Evolutionary conservation across 106 monocot species (phyloP).

Genomic region (Allium fistulosum): DNA sequence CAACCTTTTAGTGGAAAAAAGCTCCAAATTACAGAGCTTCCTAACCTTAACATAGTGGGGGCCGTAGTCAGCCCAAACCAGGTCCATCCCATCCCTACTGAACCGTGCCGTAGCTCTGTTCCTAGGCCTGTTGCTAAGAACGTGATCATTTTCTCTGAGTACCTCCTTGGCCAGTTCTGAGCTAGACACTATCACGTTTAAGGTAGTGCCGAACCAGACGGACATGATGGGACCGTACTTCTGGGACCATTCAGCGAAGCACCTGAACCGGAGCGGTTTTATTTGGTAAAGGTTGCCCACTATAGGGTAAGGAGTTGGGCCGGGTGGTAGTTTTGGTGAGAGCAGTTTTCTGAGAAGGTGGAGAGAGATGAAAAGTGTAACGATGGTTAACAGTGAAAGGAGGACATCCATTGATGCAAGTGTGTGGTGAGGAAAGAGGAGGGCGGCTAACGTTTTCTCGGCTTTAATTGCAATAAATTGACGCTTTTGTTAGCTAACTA

Average conservation of each 20-base stretch:
- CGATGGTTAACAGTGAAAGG: too few species aligned
- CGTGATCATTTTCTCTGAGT: slow-evolving; percentile 76
- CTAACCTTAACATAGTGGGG: slow-evolving; percentile 91
- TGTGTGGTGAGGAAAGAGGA: too few species aligned
- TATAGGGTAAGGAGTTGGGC: slow-evolving; percentile 57
- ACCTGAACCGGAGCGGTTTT: slow-evolving; percentile 66
- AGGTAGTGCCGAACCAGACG: slow-evolving; percentile 75
- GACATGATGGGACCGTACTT: slow-evolving; percentile 82
- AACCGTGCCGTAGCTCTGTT: slow-evolving; percentile 54
- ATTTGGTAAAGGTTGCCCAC: slow-evolving; percentile 83
- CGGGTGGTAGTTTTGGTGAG: slow-evolving; percentile 46
- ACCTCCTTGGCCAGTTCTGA: slow-evolving; percentile 73
- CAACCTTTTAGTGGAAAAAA: slow-evolving; percentile 66
- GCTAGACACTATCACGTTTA: slow-evolving; percentile 67
- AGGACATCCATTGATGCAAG: too few species aligned
- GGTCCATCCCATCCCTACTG: slow-evolving; percentile 71
- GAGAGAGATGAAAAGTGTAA: too few species aligned
- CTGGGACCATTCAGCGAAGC: slow-evolving; percentile 75
- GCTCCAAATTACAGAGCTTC: slow-evolving; percentile 82
- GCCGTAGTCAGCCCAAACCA: slow-evolving; percentile 91
- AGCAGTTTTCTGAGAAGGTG: slow-evolving; percentile 5
- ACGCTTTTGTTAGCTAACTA: too few species aligned
- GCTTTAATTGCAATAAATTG: too few species aligned
- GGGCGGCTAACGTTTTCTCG: too few species aligned
- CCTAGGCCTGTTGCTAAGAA: slow-evolving; percentile 57